A percentile compares a stretch with the other conserved stretches of the same genome.
Conservation (phyloP, 208 protist species). For the Crithidia sp. region DNA sequence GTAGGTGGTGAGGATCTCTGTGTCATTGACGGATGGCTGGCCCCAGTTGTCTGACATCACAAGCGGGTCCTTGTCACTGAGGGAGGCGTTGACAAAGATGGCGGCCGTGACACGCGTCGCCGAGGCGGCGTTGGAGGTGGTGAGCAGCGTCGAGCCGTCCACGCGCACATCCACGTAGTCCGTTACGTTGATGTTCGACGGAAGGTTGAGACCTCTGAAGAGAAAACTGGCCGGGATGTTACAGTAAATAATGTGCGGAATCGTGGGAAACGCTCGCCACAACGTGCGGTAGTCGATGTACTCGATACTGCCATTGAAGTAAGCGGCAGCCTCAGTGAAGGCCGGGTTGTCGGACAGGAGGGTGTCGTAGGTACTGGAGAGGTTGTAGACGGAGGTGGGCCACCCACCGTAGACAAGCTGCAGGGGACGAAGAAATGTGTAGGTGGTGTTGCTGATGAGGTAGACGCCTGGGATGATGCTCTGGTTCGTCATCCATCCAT, state of each 20-base stretch:
- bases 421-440: conserved; percentile 12
- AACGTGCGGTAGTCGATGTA: conserved; percentile 10
- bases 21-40: conserved; percentile 15
- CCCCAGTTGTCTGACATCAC: conserved; percentile 40
- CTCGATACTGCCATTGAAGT: conserved; percentile 17
- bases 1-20: conserved; percentile 5
- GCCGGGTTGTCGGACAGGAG: not conserved
- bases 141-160: conserved; percentile 4
- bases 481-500: conserved; percentile 13
- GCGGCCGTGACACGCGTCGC: not conserved
- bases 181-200: not conserved
- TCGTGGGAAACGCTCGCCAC: not conserved
- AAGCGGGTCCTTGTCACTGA: conserved; percentile 10
- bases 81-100: conserved; percentile 21
- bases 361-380: not conserved
- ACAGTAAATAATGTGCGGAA: conserved; percentile 22
- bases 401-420: conserved; percentile 6
- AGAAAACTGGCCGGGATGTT: conserved; percentile 7
- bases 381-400: conserved; percentile 3
- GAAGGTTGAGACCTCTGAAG: conserved; percentile 14
- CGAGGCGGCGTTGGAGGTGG: not conserved
- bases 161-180: conserved; percentile 20
- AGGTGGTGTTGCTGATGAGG: conserved; percentile 11
- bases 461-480: conserved; percentile 20
- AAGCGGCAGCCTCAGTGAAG: not conserved